These are phyloP conservation scores for Amaranthus tricolor DNA, from an alignment of 179 eudicot species.

Conservation along the genomic window DNA sequence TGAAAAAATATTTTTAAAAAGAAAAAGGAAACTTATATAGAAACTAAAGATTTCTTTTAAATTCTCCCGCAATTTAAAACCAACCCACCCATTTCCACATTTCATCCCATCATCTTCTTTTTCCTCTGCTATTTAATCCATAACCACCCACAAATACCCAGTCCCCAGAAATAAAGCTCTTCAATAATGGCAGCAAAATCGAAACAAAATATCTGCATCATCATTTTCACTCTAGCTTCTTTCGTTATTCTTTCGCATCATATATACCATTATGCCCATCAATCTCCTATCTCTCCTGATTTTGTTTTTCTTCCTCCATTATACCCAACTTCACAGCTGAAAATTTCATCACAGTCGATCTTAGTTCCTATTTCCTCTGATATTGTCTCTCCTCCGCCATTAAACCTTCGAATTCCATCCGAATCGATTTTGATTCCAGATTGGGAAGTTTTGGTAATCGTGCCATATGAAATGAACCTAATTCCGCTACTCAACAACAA, in stretches of 20 bases:
- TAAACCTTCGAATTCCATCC: neutral
- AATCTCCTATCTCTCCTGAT: conserved; percentile 5
- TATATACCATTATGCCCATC: conserved; percentile 24
- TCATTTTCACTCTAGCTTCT: conserved; percentile 26
- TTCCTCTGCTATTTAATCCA: no score
- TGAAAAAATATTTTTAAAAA: no score
- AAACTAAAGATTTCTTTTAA: no score
- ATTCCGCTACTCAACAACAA: neutral
- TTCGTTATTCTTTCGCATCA: conserved; percentile 41
- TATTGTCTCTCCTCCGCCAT: neutral
- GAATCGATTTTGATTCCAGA: conserved; percentile 52
- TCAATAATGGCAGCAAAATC: conserved; percentile 18
- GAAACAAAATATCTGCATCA: conserved; percentile 27
- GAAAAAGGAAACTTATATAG: no score
- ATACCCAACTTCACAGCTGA: neutral
- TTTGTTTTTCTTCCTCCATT: neutral
- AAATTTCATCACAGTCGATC: conserved; percentile 13
- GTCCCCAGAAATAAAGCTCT: no score
- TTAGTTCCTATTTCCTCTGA: neutral
- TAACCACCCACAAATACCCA: no score
- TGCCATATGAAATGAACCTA: conserved; percentile 26
- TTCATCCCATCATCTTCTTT: neutral
- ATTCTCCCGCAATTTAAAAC: no score
- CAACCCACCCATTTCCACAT: no score
- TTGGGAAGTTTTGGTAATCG: conserved; percentile 62